Base-by-base conservation (phyloP, 2,329 filamentous ascomycete species). In the Tympanopsis confertula region DNA sequence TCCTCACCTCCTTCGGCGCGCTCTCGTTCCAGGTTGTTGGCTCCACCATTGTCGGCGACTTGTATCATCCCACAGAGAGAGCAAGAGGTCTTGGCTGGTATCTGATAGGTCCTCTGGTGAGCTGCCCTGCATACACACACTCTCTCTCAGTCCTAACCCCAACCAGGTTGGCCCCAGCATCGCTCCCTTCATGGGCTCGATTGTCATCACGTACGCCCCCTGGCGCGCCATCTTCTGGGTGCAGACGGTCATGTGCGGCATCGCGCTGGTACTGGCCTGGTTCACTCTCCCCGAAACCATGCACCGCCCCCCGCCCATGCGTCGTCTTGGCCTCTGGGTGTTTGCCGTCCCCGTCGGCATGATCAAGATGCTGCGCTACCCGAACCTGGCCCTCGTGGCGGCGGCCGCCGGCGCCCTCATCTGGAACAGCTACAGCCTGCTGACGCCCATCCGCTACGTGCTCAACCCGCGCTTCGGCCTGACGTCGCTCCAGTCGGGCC, bases 401-500 rank as follows among this genome's bases (percentile, higher is more conserved):
- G n/a, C n/a, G 7, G 22, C 7, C 22, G n/a, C 7, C 22, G n/a
- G 22, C 22, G 22, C 22, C 7, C 22, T 26, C 7, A n/a, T 26
- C 7, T 26, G 22, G 22, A 26, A 7, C 22, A 7, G n/a, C 7
- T 80, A 80, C 53, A 67, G 63, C 2, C 62, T 78, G 1, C 59
- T 77, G 3, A 78, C 73, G 0, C 70, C 68, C 0, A 78, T 80
- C 40, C 70, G 74, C 17, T 78, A 77, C 45, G 68, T 79, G 2
- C 59, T 81, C 7, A 79, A 80, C 44, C 75, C 76, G 0, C 70
- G 76, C 38, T 80, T 81, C 57, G 50, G 69, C 35, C 63, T 80
- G 13, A 66, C 65, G 0, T 62, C 62, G 0, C 65, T 78, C 4
- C 68, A 77, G 47, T 69, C 68, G 1, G 73, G 72, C 1, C 61